Conservation (phyloP, 192 early-diverging fungal species). For the Coemansia sp. region DNA sequence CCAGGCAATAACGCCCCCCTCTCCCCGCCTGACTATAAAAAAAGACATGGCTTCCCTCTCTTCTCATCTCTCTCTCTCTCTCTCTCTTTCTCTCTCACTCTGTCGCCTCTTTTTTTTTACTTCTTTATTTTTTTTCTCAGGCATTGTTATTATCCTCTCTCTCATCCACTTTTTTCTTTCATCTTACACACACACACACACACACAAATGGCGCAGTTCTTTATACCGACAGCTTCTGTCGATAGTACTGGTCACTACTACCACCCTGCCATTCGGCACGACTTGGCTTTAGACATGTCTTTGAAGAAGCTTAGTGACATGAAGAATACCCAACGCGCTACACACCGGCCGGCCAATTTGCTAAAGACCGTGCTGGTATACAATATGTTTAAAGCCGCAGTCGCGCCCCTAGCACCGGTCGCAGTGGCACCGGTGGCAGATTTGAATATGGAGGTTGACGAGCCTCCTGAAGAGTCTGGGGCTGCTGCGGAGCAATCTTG, state of each 20-base stretch:
- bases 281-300: slow-evolving; percentile 41
- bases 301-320: slow-evolving; percentile 49
- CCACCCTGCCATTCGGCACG: slow-evolving; percentile 33
- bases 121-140: not conserved
- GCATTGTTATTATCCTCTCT: not conserved
- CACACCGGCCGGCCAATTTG: slow-evolving; percentile 41
- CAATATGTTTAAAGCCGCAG: slow-evolving; percentile 45
- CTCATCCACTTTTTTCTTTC: no score
- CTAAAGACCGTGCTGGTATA: slow-evolving; percentile 54
- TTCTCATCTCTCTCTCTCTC: not conserved
- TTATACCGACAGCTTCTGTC: slow-evolving; percentile 8
- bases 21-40: not conserved
- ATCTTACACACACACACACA: no score
- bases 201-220: slow-evolving; percentile 21
- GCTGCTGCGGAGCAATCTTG: slow-evolving; percentile 52
- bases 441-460: slow-evolving; percentile 30
- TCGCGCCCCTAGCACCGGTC: not conserved
- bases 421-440: not conserved
- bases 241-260: slow-evolving; percentile 7
- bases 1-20: not conserved
- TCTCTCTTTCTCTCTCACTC: not conserved
- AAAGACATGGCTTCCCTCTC: not conserved
- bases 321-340: slow-evolving; percentile 28
- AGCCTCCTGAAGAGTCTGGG: slow-evolving; percentile 13
- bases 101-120: not conserved